Conservation (phyloP, 805 yeast genomes). For the Kuraishia cidri region DNA sequence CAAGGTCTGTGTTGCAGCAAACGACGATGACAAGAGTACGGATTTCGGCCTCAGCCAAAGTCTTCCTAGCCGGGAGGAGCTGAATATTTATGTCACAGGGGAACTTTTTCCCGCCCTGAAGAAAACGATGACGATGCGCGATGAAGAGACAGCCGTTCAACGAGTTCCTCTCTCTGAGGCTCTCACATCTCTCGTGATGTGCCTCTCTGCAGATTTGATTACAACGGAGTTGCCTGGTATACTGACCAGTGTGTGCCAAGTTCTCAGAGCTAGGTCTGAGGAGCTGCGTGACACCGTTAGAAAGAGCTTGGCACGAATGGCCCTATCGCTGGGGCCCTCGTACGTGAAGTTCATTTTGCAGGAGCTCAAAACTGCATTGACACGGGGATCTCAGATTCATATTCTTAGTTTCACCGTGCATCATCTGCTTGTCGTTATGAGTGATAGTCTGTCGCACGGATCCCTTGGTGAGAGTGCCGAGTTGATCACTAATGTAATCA, state of each 20-base stretch:
- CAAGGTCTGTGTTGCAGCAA: slow-evolving; percentile 6
- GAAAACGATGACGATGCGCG: slow-evolving; percentile 49
- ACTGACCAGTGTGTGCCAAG: slow-evolving; percentile 81
- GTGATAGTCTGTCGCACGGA: slow-evolving; percentile 43
- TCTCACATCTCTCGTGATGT: slow-evolving; percentile 53
- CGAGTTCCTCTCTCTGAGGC: slow-evolving; percentile 83
- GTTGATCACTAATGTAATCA: slow-evolving; percentile 58
- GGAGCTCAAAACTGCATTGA: slow-evolving; percentile 71
- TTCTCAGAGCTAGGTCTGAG: slow-evolving; percentile 75
- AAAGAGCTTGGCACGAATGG: slow-evolving; percentile 59
- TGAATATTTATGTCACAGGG: slow-evolving; percentile 38
- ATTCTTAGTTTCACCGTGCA: slow-evolving; percentile 86
- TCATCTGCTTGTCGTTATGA: slow-evolving; percentile 49
- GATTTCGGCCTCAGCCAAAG: slow-evolving; percentile 25
- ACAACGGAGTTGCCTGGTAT: slow-evolving; percentile 67
- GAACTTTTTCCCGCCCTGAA: slow-evolving; percentile 58
- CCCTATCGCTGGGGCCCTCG: slow-evolving; percentile 56
- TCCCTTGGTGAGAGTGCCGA: slow-evolving; percentile 62
- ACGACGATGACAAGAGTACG: slow-evolving; percentile 8
- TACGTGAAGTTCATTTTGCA: slow-evolving; percentile 68
- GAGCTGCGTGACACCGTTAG: slow-evolving; percentile 84
- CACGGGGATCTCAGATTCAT: slow-evolving; percentile 89
- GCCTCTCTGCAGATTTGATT: slow-evolving; percentile 49
- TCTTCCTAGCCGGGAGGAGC: slow-evolving; percentile 19
- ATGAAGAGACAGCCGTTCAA: slow-evolving; percentile 69